phyloP scores from a whole-genome alignment of 768 basidiomycete genomes.

The Crucibulum laeve region DNA sequence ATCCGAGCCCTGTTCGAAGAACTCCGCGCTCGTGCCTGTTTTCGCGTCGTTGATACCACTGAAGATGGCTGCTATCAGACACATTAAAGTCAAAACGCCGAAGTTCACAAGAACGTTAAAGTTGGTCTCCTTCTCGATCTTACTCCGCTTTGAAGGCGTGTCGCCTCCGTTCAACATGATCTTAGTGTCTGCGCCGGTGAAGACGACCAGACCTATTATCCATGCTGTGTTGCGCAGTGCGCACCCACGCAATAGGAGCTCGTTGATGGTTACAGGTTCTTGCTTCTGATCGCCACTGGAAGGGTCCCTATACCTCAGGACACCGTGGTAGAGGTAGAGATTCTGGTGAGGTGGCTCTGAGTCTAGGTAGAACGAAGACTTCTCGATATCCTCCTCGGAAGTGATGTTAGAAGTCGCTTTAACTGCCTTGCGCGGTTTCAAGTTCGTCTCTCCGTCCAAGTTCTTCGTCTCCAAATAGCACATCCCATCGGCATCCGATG shows the following conservation, averaged over 20 bases:
- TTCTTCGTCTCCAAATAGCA: constrained; percentile 99
- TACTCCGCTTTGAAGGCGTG: constrained; percentile 94
- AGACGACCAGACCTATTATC: constrained; percentile 92
- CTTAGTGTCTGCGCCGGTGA: constrained; percentile 90
- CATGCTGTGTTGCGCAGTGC: constrained; percentile 86
- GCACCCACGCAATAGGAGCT: constrained; percentile 89
- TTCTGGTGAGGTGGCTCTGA: constrained; percentile 94
- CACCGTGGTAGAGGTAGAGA: constrained; percentile 85
- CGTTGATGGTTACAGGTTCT: constrained; percentile 84
- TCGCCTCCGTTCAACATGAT: constrained; percentile 91
- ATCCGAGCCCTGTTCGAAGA: constrained; percentile 67
- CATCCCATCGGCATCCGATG: constrained; percentile 86
- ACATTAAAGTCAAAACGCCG: constrained; percentile 70
- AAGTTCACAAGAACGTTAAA: constrained; percentile 98
- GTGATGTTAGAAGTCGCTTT: constrained; percentile 70
- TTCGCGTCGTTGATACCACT: constrained; percentile 67
- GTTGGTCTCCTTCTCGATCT: constrained; percentile 98
- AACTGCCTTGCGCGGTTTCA: constrained; percentile 80
- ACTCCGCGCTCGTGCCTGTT: constrained; percentile 58
- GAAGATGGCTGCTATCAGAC: constrained; percentile 67
- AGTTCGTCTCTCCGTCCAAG: constrained; percentile 94
- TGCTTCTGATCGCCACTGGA: constrained; percentile 46
- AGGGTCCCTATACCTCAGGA: constrained; percentile 68
- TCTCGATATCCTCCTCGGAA: constrained; percentile 89
- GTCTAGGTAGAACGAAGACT: constrained; percentile 82